Base-by-base conservation (phyloP, 306 rosid species). In the cucumber (Cucumis sativus) region DNA sequence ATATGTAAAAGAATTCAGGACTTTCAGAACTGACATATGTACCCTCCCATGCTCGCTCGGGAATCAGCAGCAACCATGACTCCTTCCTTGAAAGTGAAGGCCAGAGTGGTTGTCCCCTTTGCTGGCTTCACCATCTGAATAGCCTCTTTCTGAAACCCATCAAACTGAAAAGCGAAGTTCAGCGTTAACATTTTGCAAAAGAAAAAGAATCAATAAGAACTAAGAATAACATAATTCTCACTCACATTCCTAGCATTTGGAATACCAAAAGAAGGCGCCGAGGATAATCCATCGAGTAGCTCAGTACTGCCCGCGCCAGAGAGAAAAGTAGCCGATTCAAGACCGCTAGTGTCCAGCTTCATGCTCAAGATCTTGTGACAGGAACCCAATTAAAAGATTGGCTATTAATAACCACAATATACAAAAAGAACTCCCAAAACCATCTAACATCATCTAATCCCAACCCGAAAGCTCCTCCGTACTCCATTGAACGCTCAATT, bases 51-150 rank as follows among this genome's bases (percentile, higher is more conserved):
- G 84, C 97, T 92, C 79, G 99, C 99, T 47, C 97, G 87, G 59
- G 99, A 95, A 92, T 95, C 99, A 9, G 99, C 96, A 45, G 99
- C 99, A 18, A 95, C 97, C 90, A 95, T 95, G 39, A 95, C 99
- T 15, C 97, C 99, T 28, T 92, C 97, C 83, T 95, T 95, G 70
- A 95, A 92, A 43, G 92, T 95, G 84, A 95, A 95, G 37, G 99
- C 99, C 66, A 92, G 97, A 0, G 97, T 95, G 2, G 99, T 95
- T 13, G 99, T 95, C 76, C 99, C 97, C 88, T 92, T 95, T 3
- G 97, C 93, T 1, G 97, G 97, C 84, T 95, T 95, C 87, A 92
- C 97, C 99, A 95, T 95, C 82, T 95, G 96, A 63, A 91, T 85
- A 54, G 97, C 93, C 56, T 89, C 97, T 86, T 91, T 91, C 86